Conservation (phyloP, 2,329 filamentous ascomycete genomes). For the Ilyonectria destructans region DNA sequence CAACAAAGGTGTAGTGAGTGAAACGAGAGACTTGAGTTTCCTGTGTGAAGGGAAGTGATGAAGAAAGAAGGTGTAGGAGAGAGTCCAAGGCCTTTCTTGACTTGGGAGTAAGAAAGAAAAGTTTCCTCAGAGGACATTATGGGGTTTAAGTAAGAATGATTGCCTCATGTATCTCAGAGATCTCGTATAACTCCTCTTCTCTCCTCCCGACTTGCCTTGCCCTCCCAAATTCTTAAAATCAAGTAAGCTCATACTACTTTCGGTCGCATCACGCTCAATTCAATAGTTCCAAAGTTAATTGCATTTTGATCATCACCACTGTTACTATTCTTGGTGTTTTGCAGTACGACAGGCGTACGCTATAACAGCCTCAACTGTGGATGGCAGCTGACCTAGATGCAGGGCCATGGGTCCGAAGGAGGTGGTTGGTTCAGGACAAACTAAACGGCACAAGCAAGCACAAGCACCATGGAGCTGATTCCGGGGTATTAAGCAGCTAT, state of each 20-base stretch:
- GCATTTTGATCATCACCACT: not conserved
- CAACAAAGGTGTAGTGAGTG: not conserved
- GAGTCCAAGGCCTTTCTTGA: not conserved
- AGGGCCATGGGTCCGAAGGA: not conserved
- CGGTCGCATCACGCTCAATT: not conserved
- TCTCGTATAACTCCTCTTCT: not conserved
- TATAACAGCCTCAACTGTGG: no score
- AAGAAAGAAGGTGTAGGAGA: constrained; percentile 4
- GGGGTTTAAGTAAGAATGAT: not conserved
- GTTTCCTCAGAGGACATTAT: not conserved
- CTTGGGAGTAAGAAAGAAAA: not conserved
- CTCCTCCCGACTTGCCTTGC: not conserved
- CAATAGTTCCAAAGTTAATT: constrained; percentile 10
- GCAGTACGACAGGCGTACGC: not conserved
- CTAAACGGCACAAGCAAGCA: not conserved
- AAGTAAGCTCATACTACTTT: not conserved
- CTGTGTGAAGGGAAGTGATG: not conserved
- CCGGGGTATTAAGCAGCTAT: not conserved
- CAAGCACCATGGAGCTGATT: not conserved
- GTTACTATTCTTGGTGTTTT: not conserved
- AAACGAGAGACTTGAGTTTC: not conserved
- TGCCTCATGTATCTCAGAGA: not conserved
- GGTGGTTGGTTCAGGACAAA: constrained; percentile 1
- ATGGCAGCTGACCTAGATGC: not conserved
- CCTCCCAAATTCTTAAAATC: not conserved